Evolutionary conservation across 1,139 yeast genomes (phyloP).

Genomic region (Pichia sp.): DNA sequence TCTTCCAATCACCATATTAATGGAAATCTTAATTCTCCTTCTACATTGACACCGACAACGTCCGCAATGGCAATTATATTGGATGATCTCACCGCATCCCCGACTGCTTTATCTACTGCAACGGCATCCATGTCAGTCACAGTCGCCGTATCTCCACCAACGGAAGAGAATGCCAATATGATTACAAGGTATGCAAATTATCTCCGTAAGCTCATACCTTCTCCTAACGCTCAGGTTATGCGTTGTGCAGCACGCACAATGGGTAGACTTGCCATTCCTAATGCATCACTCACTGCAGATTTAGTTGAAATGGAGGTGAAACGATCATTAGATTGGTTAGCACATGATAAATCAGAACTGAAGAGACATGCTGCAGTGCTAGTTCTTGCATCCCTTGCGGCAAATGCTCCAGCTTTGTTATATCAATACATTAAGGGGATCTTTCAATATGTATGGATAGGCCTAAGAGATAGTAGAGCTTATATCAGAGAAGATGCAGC

Average conservation of each 20-base stretch:
- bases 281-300: conserved; percentile 83
- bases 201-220: conserved; percentile 70
- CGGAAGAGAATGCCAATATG: conserved; percentile 78
- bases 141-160: conserved; percentile 32
- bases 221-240: conserved; percentile 80
- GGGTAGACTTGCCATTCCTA: conserved; percentile 84
- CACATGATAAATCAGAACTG: conserved; percentile 71
- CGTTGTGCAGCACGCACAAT: conserved; percentile 77
- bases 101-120: background rate
- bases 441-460: conserved; percentile 80
- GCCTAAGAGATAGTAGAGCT: conserved; percentile 70
- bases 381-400: conserved; percentile 76
- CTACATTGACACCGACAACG: conserved; percentile 16
- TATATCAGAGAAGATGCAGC: conserved; percentile 82
- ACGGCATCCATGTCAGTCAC: background rate
- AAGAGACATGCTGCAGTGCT: conserved; percentile 89
- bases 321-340: conserved; percentile 83
- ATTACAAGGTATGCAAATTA: conserved; percentile 89
- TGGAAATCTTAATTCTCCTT: conserved; percentile 17
- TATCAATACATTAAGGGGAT: conserved; percentile 74
- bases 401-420: conserved; percentile 78
- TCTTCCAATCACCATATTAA: conserved; percentile 20
- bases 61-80: conserved; percentile 3
- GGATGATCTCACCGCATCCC: background rate
- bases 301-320: conserved; percentile 91